These are phyloP conservation scores for Neurospora africana DNA, from an alignment of 495 filamentous ascomycete genomes.

Conservation along the genomic window DNA sequence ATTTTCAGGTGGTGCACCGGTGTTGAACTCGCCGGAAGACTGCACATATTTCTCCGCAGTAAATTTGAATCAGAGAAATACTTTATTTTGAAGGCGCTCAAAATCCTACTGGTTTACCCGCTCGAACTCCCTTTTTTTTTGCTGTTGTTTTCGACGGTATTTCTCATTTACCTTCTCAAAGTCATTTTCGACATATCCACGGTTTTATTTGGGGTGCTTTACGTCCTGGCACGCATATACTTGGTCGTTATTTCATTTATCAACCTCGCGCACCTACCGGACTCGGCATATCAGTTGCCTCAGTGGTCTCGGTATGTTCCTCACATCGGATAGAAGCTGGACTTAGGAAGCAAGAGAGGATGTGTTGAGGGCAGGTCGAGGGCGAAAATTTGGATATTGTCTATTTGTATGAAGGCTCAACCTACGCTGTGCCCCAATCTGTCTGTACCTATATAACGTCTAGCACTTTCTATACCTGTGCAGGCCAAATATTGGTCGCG, in stretches of 20 bases:
- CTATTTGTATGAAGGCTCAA: neutral
- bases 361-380: neutral
- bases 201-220: neutral
- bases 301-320: neutral
- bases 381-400: neutral
- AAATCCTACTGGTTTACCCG: too few species aligned
- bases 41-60: too few species aligned
- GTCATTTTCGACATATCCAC: neutral
- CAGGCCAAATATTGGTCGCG: neutral
- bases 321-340: neutral
- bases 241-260: neutral
- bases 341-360: neutral
- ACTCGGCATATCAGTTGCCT: neutral
- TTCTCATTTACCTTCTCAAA: neutral
- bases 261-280: neutral
- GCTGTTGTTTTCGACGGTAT: rapidly evolving
- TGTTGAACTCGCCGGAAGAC: too few species aligned
- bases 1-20: too few species aligned
- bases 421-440: neutral
- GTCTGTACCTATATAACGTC: neutral
- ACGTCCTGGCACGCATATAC: neutral
- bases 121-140: too few species aligned
- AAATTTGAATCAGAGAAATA: too few species aligned
- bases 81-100: too few species aligned
- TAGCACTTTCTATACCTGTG: neutral